phyloP scores from a whole-genome alignment of 2,329 filamentous ascomycete genomes.

The Ophiostoma australiae region DNA sequence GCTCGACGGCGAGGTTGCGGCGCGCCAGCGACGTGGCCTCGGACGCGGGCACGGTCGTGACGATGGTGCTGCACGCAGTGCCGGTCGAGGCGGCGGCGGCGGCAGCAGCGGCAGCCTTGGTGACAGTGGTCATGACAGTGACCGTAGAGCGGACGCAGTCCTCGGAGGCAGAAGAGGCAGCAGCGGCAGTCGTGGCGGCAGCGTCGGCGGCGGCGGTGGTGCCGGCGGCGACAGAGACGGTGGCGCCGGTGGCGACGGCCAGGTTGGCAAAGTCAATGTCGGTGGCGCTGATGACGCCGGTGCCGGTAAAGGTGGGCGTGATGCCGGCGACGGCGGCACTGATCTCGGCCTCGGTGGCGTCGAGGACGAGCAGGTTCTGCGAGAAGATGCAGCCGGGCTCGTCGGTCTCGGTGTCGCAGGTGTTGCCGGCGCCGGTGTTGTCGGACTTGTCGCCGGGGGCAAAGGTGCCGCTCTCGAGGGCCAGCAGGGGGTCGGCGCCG shows the following conservation, averaged over 20 bases:
- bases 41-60: constrained; percentile 23
- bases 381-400: constrained; percentile 53
- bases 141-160: not conserved
- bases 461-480: constrained; percentile 60
- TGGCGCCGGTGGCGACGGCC: constrained; percentile 27
- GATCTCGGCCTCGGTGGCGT: constrained; percentile 52
- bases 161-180: constrained; percentile 10
- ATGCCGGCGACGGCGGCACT: constrained; percentile 44
- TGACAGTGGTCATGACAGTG: not conserved
- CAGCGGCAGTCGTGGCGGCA: constrained; percentile 3
- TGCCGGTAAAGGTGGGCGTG: constrained; percentile 28
- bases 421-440: constrained; percentile 45
- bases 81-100: constrained; percentile 23
- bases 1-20: constrained; percentile 36
- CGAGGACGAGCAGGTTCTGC: constrained; percentile 50
- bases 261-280: constrained; percentile 29
- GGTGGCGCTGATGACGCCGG: constrained; percentile 28
- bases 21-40: constrained; percentile 27
- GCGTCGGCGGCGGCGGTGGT: constrained; percentile 26
- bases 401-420: constrained; percentile 49
- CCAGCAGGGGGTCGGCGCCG: constrained; percentile 57
- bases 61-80: constrained; percentile 25
- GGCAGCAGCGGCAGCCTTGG: not conserved
- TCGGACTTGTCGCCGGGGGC: constrained; percentile 47
- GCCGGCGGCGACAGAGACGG: constrained; percentile 16